Evolutionary conservation across 768 basidiomycete species (phyloP).

Genomic region (Trametes punicea): DNA sequence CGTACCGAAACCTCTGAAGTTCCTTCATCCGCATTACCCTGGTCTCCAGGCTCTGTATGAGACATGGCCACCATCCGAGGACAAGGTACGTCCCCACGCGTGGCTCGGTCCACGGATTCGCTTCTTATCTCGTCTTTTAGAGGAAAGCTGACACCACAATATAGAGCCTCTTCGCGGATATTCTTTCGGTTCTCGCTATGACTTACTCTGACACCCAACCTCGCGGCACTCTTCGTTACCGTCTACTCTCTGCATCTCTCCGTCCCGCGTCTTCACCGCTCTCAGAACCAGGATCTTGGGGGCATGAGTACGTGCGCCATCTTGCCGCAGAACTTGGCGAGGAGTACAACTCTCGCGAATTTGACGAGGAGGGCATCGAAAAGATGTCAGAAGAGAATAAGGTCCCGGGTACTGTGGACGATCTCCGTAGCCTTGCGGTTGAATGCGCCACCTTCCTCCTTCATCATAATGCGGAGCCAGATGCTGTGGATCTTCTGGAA

Average conservation of each 20-base stretch:
- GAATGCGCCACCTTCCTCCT: conserved; percentile 89
- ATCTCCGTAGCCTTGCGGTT: conserved; percentile 71
- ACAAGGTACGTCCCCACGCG: conserved; percentile 50
- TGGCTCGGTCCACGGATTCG: too few relatives aligned
- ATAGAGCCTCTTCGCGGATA: conserved; percentile 93
- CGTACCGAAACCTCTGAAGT: conserved; percentile 98
- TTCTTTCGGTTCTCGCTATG: conserved; percentile 98
- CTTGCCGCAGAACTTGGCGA: conserved; percentile 95
- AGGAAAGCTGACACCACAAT: background rate
- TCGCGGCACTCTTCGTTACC: conserved; percentile 91
- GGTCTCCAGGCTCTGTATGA: conserved; percentile 82
- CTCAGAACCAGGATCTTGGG: conserved; percentile 94
- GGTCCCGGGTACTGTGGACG: conserved; percentile 60
- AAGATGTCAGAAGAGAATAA: conserved; percentile 27
- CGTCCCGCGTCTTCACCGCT: conserved; percentile 63
- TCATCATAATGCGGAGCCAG: conserved; percentile 94
- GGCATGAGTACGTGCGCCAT: conserved; percentile 98
- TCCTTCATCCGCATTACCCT: conserved; percentile 91
- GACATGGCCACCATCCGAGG: conserved; percentile 71
- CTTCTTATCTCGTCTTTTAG: background rate
- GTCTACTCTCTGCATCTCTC: conserved; percentile 74
- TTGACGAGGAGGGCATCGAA: conserved; percentile 38
- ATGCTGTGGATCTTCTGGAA: conserved; percentile 93
- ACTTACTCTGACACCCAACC: conserved; percentile 98
- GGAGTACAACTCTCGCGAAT: conserved; percentile 76